Conservation (phyloP, 768 basidiomycete species). For the Naganishia friedmannii region DNA sequence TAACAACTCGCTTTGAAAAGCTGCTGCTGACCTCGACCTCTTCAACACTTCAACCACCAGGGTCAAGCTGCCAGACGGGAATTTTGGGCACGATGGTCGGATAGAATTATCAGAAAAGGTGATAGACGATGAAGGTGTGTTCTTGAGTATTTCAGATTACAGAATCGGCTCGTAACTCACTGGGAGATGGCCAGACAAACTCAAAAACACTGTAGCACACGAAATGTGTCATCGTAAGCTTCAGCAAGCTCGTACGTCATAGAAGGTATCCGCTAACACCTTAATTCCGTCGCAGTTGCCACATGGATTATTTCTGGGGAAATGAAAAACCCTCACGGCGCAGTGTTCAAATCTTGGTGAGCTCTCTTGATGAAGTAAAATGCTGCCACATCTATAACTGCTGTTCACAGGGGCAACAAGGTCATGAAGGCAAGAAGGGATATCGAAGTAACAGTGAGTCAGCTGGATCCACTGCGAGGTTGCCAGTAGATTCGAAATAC, state of each 20-base stretch:
- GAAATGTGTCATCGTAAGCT: constrained; percentile 76
- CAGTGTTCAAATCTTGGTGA: constrained; percentile 69
- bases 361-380: constrained; percentile 33
- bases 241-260: not conserved
- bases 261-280: constrained; percentile 1
- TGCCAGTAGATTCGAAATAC: not conserved
- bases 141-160: not conserved
- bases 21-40: constrained; percentile 1
- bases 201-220: constrained; percentile 76
- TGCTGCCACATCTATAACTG: constrained; percentile 20
- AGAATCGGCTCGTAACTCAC: not conserved
- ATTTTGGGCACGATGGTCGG: constrained; percentile 25
- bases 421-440: constrained; percentile 69
- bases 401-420: constrained; percentile 61
- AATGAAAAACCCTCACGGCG: constrained; percentile 71
- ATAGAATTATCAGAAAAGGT: constrained; percentile 83
- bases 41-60: not conserved
- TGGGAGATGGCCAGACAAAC: constrained; percentile 60
- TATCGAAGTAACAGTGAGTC: constrained; percentile 63
- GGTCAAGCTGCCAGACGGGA: constrained; percentile 28
- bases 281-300: constrained; percentile 56
- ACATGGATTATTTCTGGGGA: constrained; percentile 74
- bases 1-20: not conserved
- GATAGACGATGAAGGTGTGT: constrained; percentile 68
- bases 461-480: too few relatives aligned